Conservation (phyloP, 2,329 filamentous ascomycete genomes). For the Scytalidium lignicola region DNA sequence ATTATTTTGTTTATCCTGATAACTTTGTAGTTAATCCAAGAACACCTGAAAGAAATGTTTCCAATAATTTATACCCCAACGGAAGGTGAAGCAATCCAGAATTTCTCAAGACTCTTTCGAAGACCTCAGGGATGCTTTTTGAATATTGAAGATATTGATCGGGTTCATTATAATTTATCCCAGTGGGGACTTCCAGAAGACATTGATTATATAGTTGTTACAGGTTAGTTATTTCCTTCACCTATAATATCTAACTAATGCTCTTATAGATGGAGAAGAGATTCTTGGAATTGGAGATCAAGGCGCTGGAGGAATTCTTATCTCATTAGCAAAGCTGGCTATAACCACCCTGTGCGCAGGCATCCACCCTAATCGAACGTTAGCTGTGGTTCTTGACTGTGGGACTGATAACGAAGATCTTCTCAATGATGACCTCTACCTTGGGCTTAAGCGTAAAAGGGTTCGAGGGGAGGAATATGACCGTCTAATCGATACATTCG, state of each 20-base stretch:
- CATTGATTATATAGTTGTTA: slow-evolving; percentile 84
- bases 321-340: slow-evolving; percentile 77
- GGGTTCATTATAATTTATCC: slow-evolving; percentile 59
- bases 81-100: slow-evolving; percentile 81
- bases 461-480: slow-evolving; percentile 70
- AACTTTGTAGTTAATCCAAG: slow-evolving; percentile 57
- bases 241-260: slow-evolving; percentile 11
- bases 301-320: slow-evolving; percentile 78
- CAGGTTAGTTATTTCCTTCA: slow-evolving; percentile 53
- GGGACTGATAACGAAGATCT: slow-evolving; percentile 77
- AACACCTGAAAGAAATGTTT: slow-evolving; percentile 83
- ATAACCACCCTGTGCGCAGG: slow-evolving; percentile 84
- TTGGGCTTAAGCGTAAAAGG: slow-evolving; percentile 65
- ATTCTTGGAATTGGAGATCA: slow-evolving; percentile 89
- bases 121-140: slow-evolving; percentile 77
- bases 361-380: slow-evolving; percentile 70
- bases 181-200: slow-evolving; percentile 68
- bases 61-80: slow-evolving; percentile 88
- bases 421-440: slow-evolving; percentile 71
- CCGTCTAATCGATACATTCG: slow-evolving; percentile 69
- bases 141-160: slow-evolving; percentile 63
- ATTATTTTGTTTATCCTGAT: too few relatives aligned
- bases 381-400: slow-evolving; percentile 80
- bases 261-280: slow-evolving; percentile 50
- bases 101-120: slow-evolving; percentile 74